Evolutionary conservation across 345 rosid genomes (phyloP).

Genomic region (Citrus unshiu): DNA sequence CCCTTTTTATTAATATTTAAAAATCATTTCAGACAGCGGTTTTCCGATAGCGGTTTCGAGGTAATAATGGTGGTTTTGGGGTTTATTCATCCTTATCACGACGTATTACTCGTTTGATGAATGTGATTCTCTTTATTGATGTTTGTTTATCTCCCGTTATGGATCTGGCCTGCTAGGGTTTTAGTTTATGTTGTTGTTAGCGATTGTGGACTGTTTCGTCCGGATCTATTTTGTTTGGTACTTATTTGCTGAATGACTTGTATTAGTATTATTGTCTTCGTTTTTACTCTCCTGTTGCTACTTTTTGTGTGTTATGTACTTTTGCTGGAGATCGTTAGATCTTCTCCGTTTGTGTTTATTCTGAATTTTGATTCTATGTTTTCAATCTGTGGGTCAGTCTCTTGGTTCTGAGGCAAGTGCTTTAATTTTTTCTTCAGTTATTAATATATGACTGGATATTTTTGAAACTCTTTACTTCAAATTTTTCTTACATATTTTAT

Average conservation of each 20-base stretch:
- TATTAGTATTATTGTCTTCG: not conserved
- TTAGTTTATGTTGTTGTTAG: not conserved
- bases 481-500: not conserved
- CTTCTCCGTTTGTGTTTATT: not conserved
- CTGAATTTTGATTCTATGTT: not conserved
- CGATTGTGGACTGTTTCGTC: not conserved
- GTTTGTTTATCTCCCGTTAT: not conserved
- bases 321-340: slow-evolving; percentile 2
- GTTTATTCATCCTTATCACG: not conserved
- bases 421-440: not conserved
- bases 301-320: not conserved
- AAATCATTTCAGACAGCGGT: slow-evolving; percentile 1
- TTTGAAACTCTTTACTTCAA: not conserved
- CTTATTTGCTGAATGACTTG: not conserved
- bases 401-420: not conserved
- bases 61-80: not conserved
- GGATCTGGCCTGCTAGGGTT: slow-evolving; percentile 9
- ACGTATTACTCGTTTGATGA: not conserved
- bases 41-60: slow-evolving; percentile 14
- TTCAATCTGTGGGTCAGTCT: not conserved
- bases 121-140: not conserved
- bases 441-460: not conserved
- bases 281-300: not conserved
- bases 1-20: not conserved
- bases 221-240: slow-evolving; percentile 18